phyloP scores from a whole-genome alignment of 306 rosid genomes.

The Potentilla sterilis region DNA sequence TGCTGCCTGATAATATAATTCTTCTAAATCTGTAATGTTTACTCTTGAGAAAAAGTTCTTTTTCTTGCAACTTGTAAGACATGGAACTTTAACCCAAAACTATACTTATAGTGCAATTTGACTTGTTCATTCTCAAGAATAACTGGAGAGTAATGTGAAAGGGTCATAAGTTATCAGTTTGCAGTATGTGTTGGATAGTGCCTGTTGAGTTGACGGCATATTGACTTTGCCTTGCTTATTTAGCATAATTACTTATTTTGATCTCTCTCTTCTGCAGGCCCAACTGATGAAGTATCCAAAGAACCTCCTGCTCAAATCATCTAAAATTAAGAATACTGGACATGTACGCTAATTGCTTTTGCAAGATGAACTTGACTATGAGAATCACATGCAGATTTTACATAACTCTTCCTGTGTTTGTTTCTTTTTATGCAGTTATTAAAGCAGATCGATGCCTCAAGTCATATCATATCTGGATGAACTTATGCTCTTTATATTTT shows the following conservation, averaged over 20 bases:
- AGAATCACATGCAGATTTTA: neutral
- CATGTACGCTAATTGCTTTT: constrained; percentile 45
- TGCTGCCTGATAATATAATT: too few species aligned
- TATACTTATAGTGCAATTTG: neutral
- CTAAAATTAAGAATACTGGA: constrained; percentile 69
- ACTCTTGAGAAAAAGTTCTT: too few species aligned
- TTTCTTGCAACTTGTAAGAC: neutral
- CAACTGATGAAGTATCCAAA: constrained; percentile 75
- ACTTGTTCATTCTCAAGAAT: neutral
- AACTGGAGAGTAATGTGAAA: neutral
- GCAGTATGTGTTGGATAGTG: constrained; percentile 1
- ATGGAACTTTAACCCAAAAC: too few species aligned
- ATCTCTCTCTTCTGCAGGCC: constrained; percentile 42
- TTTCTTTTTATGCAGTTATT: constrained; percentile 60
- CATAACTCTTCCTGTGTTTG: constrained; percentile 13
- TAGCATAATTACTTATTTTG: neutral
- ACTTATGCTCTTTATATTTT: too few species aligned
- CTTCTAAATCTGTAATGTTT: neutral
- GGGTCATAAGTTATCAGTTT: neutral
- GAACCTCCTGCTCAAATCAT: constrained; percentile 64
- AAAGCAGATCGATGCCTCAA: constrained; percentile 74
- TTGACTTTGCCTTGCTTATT: constrained; percentile 8
- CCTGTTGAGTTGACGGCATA: too few species aligned
- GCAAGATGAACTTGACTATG: constrained; percentile 9
- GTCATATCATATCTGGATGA: constrained; percentile 85